Conservation (phyloP, 768 basidiomycete genomes). For the Pilatotrama ljubarskyi region DNA sequence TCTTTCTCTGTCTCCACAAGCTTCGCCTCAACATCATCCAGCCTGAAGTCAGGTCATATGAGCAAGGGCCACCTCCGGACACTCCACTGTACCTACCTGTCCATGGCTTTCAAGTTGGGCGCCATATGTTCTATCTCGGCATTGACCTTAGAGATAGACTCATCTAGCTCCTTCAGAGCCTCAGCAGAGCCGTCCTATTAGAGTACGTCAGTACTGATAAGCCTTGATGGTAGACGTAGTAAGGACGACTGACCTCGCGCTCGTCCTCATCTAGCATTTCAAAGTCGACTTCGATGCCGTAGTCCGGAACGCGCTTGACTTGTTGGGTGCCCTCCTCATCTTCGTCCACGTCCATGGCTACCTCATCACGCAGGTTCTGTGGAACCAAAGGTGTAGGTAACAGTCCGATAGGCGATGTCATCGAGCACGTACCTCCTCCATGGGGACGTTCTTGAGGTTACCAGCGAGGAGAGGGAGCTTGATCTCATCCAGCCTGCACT, state of each 20-base stretch:
- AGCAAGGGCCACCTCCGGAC: background rate
- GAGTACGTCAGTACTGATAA: background rate
- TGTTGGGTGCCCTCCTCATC: slow-evolving; percentile 81
- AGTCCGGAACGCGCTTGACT: slow-evolving; percentile 72
- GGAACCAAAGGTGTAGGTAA: background rate
- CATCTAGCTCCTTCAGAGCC: slow-evolving; percentile 70
- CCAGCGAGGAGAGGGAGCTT: slow-evolving; percentile 76
- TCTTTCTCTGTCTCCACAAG: slow-evolving; percentile 89
- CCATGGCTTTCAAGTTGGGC: slow-evolving; percentile 96
- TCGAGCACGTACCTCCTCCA: slow-evolving; percentile 76
- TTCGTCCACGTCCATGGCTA: slow-evolving; percentile 91
- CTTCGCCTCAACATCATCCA: slow-evolving; percentile 84
- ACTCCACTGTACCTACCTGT: slow-evolving; percentile 52
- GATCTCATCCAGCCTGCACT: slow-evolving; percentile 92
- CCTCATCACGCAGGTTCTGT: slow-evolving; percentile 79
- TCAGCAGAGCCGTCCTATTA: slow-evolving; percentile 61
- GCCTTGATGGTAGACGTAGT: background rate
- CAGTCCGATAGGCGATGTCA: too few relatives aligned
- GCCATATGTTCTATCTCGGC: slow-evolving; percentile 91
- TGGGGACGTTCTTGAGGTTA: slow-evolving; percentile 81
- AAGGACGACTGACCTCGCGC: slow-evolving; percentile 48
- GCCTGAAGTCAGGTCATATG: slow-evolving; percentile 38
- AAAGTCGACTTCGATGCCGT: slow-evolving; percentile 91
- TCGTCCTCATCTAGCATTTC: slow-evolving; percentile 72
- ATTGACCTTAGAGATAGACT: slow-evolving; percentile 65